Percentiles rank a stretch among this genome's conserved stretches.
These are phyloP conservation scores for Botrytis sinoallii DNA, from an alignment of 2,329 filamentous ascomycete species.

Conservation along the genomic window DNA sequence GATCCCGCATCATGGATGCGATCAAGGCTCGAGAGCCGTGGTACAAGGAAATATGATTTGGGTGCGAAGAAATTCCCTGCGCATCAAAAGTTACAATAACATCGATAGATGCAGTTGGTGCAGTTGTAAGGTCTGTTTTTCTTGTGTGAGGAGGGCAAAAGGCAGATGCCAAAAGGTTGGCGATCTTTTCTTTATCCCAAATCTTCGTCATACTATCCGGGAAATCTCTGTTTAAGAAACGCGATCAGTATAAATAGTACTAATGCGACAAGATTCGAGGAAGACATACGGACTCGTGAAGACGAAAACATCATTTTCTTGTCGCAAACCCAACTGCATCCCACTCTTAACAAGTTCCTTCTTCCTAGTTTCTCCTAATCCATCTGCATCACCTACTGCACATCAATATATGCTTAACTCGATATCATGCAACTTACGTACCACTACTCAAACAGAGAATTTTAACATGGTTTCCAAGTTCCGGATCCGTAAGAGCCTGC, in stretches of 20 bases:
- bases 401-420: conserved; percentile 25
- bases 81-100: conserved; percentile 84
- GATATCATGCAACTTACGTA: conserved; percentile 36
- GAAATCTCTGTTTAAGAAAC: conserved; percentile 54
- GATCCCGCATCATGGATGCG: conserved; percentile 58
- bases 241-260: conserved; percentile 9
- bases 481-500: conserved; percentile 75
- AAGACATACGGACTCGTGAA: conserved; percentile 66
- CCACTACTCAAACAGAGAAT: conserved; percentile 90
- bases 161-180: conserved; percentile 64
- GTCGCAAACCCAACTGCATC: conserved; percentile 68
- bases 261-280: neutral
- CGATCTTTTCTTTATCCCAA: conserved; percentile 72
- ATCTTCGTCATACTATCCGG: conserved; percentile 81
- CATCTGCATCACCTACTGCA: conserved; percentile 71
- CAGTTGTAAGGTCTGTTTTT: conserved; percentile 36
- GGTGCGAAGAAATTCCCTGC: conserved; percentile 79
- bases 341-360: conserved; percentile 82
- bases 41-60: conserved; percentile 89
- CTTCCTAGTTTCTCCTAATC: conserved; percentile 77
- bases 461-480: conserved; percentile 84
- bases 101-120: conserved; percentile 45
- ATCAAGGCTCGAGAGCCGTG: conserved; percentile 76
- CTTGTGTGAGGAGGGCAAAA: conserved; percentile 59
- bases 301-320: conserved; percentile 79